These are phyloP conservation scores for Aspergillus homomorphus DNA, from an alignment of 495 filamentous ascomycete species.

Conservation along the genomic window DNA sequence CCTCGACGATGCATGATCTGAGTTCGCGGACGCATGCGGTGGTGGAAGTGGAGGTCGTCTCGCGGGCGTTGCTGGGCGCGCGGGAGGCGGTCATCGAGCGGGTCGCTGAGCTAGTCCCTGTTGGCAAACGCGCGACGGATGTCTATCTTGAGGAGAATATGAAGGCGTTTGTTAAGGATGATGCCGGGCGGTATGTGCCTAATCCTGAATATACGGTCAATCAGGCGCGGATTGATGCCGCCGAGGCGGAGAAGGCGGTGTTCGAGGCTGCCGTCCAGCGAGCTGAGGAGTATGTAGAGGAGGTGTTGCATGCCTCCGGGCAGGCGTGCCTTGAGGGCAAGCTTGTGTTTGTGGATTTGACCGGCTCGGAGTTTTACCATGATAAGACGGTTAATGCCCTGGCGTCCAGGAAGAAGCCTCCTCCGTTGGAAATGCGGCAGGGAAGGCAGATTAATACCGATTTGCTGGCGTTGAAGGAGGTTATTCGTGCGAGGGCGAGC, in stretches of 20 bases:
- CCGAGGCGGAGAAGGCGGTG: conserved; percentile 22
- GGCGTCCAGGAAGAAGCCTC: conserved; percentile 16
- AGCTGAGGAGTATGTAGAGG: conserved; percentile 9
- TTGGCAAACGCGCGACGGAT: conserved; percentile 26
- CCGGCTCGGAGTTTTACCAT: conserved; percentile 25
- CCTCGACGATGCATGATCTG: conserved; percentile 25
- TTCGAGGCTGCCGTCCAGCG: conserved; percentile 14
- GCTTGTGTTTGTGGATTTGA: conserved; percentile 30
- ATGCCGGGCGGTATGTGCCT: conserved; percentile 18
- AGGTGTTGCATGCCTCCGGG: conserved; percentile 2
- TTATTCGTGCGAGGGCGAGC: conserved; percentile 22
- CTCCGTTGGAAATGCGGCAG: conserved; percentile 23
- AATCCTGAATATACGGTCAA: conserved; percentile 21
- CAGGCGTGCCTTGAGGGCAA: conserved; percentile 24
- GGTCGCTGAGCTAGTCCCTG: conserved; percentile 25
- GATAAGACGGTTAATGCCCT: conserved; percentile 6
- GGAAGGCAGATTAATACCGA: conserved; percentile 30
- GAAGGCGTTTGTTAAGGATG: conserved; percentile 5
- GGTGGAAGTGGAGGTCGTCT: conserved; percentile 25
- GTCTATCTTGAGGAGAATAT: conserved; percentile 23
- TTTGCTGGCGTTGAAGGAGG: conserved; percentile 30
- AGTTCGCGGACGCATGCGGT: conserved; percentile 30
- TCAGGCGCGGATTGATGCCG: conserved; percentile 23
- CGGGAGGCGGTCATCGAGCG: conserved; percentile 22
- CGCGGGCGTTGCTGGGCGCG: conserved; percentile 15